phyloP scores from a whole-genome alignment of 495 filamentous ascomycete species.

The Lepraria neglecta region DNA sequence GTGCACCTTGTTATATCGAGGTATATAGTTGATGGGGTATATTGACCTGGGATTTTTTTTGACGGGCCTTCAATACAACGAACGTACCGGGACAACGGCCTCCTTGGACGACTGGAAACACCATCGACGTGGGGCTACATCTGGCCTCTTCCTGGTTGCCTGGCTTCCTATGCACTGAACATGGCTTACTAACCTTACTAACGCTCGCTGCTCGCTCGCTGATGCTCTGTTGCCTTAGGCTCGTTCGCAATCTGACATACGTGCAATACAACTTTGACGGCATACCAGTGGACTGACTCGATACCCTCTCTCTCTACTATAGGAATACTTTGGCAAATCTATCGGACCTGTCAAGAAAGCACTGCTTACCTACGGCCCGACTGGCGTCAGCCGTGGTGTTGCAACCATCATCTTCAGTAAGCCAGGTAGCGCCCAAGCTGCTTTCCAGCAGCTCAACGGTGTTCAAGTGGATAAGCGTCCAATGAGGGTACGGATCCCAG shows the following conservation, averaged over 20 bases:
- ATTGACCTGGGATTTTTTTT: no score
- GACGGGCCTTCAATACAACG: no score
- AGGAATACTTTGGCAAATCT: conserved; percentile 92
- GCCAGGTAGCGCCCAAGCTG: conserved; percentile 70
- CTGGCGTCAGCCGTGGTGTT: conserved; percentile 82
- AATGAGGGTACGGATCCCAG: conserved; percentile 62
- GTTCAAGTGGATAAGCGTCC: conserved; percentile 81
- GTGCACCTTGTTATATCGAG: no score
- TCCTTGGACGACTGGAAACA: not conserved
- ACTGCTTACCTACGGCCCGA: conserved; percentile 84
- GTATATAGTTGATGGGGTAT: no score
- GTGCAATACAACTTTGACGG: conserved; percentile 19
- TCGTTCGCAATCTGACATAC: conserved; percentile 14
- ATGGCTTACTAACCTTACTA: conserved; percentile 34
- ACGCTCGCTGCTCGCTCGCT: conserved; percentile 66
- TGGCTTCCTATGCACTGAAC: not conserved
- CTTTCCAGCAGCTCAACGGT: conserved; percentile 73
- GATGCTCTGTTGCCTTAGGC: conserved; percentile 41
- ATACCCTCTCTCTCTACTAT: conserved; percentile 38
- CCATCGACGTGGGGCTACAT: not conserved
- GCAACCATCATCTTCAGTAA: conserved; percentile 75
- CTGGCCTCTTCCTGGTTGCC: not conserved
- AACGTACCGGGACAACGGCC: no score
- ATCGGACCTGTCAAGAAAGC: conserved; percentile 85
- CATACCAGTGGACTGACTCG: conserved; percentile 29